A percentile compares a stretch with the other conserved stretches of the same genome.
These are phyloP conservation scores for Aspergillus fumigatus DNA, from an alignment of 2,329 filamentous ascomycete species.

Conservation along the genomic window DNA sequence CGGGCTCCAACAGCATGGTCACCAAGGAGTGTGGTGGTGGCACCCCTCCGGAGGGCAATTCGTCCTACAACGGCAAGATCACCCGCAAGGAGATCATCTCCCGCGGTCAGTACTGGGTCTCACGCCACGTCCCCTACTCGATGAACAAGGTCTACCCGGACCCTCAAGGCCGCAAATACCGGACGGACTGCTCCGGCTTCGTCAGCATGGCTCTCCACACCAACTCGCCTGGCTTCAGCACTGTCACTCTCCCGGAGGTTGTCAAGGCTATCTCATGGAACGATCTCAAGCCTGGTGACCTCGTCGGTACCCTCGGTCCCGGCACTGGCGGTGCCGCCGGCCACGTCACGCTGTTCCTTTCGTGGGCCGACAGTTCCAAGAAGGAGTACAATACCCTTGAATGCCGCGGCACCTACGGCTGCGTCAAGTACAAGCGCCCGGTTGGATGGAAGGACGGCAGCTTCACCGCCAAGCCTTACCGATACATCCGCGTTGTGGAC, in stretches of 20 bases:
- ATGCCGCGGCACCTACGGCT: conserved; percentile 13
- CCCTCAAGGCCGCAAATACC: too few relatives aligned
- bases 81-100: conserved; percentile 12
- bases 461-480: too few relatives aligned
- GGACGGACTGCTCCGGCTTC: too few relatives aligned
- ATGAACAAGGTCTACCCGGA: background rate
- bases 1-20: too few relatives aligned
- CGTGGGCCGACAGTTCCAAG: conserved; percentile 9
- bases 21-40: too few relatives aligned
- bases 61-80: conserved; percentile 12
- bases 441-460: background rate
- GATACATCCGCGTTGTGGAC: too few relatives aligned
- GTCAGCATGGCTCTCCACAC: too few relatives aligned
- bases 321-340: conserved; percentile 6
- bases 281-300: too few relatives aligned
- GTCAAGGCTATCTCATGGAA: too few relatives aligned
- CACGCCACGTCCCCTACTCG: conserved; percentile 3
- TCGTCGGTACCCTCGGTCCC: conserved; percentile 6
- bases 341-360: conserved; percentile 11
- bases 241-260: too few relatives aligned
- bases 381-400: conserved; percentile 13
- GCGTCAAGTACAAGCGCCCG: conserved; percentile 10
- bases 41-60: too few relatives aligned
- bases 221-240: too few relatives aligned
- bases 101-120: conserved; percentile 11